A percentile compares a stretch with the other conserved stretches of the same genome.
These are phyloP conservation scores for Pyrenophora teres DNA, from an alignment of 2,329 filamentous ascomycete species.

Conservation along the genomic window DNA sequence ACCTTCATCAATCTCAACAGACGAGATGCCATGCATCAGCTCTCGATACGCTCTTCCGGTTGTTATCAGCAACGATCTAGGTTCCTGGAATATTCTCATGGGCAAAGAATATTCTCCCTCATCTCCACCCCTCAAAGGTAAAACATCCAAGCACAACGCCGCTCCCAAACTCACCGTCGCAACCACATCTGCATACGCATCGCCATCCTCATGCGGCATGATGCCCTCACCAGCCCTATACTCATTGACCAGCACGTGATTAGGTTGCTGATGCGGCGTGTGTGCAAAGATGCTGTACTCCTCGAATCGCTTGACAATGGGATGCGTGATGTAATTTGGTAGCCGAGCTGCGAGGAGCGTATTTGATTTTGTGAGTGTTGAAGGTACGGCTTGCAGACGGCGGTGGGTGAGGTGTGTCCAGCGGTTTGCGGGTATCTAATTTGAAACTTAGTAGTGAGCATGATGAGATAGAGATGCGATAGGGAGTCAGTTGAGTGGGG, in stretches of 20 bases:
- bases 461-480: no score
- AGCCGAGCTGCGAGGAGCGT: constrained; percentile 75
- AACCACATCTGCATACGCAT: constrained; percentile 84
- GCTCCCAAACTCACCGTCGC: constrained; percentile 87
- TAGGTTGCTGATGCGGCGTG: constrained; percentile 77
- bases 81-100: constrained; percentile 76
- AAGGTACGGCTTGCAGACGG: constrained; percentile 88
- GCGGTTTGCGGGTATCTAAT: constrained; percentile 57
- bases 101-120: constrained; percentile 25
- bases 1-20: constrained; percentile 66
- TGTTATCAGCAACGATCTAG: constrained; percentile 77
- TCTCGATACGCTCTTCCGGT: constrained; percentile 69
- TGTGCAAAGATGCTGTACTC: constrained; percentile 57
- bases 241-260: constrained; percentile 93
- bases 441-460: background rate
- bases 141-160: constrained; percentile 77
- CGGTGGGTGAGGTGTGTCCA: constrained; percentile 91
- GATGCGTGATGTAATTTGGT: constrained; percentile 73
- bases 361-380: constrained; percentile 71
- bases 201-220: constrained; percentile 94
- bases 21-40: constrained; percentile 75
- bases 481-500: background rate
- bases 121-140: constrained; percentile 44
- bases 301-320: constrained; percentile 65
- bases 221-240: constrained; percentile 90